phyloP scores from a whole-genome alignment of 345 rosid species.

The Acer negundo region DNA sequence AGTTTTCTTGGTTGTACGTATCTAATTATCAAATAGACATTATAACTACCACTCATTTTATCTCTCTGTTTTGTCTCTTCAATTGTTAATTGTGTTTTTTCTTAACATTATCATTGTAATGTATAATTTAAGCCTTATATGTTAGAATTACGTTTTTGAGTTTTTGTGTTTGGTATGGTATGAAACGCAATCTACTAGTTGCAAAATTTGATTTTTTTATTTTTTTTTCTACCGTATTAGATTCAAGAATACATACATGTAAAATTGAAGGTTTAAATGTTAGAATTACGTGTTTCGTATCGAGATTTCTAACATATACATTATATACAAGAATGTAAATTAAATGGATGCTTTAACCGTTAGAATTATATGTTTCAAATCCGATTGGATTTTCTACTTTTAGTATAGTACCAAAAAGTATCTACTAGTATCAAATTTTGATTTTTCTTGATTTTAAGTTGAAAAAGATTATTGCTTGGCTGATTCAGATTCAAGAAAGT shows the following conservation, averaged over 20 bases:
- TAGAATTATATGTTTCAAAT: too few species aligned
- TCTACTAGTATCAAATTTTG: not conserved
- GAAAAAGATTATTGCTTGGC: not conserved
- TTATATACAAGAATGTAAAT: too few species aligned
- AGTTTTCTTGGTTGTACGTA: not conserved
- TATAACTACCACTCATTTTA: not conserved
- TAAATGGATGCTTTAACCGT: too few species aligned
- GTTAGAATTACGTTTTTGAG: too few species aligned
- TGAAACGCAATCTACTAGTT: too few species aligned
- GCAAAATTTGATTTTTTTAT: too few species aligned
- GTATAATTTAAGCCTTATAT: too few species aligned
- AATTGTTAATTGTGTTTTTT: not conserved
- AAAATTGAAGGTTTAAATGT: not conserved
- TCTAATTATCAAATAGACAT: conserved; percentile 2
- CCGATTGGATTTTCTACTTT: not conserved
- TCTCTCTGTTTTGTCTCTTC: not conserved
- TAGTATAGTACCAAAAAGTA: not conserved
- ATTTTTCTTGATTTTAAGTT: not conserved
- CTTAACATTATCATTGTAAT: not conserved
- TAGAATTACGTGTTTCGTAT: too few species aligned
- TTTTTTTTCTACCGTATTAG: too few species aligned
- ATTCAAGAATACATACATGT: too few species aligned
- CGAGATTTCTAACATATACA: too few species aligned
- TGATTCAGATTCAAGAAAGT: not conserved
- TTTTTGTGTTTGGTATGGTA: too few species aligned